Conservation (phyloP, 805 yeast genomes). For the Ogataea paraovalis region DNA sequence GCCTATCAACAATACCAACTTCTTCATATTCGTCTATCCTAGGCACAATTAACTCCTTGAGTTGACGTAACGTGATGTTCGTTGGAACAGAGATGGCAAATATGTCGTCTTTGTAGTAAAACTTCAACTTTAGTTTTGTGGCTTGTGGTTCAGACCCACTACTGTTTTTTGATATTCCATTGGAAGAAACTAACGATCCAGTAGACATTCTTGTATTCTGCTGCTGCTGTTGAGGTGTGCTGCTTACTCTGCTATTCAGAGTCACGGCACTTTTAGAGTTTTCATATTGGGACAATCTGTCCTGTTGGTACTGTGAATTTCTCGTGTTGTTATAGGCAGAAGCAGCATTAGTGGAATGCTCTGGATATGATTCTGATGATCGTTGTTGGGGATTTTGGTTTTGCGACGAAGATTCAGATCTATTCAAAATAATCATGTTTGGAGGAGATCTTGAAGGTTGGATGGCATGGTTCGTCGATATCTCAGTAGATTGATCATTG, state of each 20-base stretch:
- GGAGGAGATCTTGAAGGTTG: conserved; percentile 31
- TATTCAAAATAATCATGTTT: conserved; percentile 23
- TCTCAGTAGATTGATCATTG: conserved; percentile 7
- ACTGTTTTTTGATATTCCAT: not conserved
- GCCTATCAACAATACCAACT: conserved; percentile 17
- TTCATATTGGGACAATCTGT: conserved; percentile 49
- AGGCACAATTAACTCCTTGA: conserved; percentile 26
- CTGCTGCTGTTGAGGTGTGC: conserved; percentile 16
- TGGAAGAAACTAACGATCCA: conserved; percentile 18
- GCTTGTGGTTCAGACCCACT: not conserved
- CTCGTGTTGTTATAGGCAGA: conserved; percentile 14
- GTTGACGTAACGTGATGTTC: conserved; percentile 19
- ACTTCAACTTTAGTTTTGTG: conserved; percentile 58
- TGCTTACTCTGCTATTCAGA: conserved; percentile 20
- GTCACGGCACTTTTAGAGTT: conserved; percentile 12
- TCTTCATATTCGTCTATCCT: conserved; percentile 30
- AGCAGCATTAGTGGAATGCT: conserved; percentile 36
- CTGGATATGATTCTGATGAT: conserved; percentile 13
- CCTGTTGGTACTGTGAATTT: conserved; percentile 43
- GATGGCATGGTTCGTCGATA: conserved; percentile 13
- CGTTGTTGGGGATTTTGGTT: conserved; percentile 1
- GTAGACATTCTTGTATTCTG: conserved; percentile 16
- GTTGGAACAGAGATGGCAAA: conserved; percentile 52
- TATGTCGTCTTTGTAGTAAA: conserved; percentile 76
- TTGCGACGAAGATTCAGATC: conserved; percentile 11